These are phyloP conservation scores for Penicillium sp. DNA, from an alignment of 2,329 filamentous ascomycete genomes.

Conservation along the genomic window DNA sequence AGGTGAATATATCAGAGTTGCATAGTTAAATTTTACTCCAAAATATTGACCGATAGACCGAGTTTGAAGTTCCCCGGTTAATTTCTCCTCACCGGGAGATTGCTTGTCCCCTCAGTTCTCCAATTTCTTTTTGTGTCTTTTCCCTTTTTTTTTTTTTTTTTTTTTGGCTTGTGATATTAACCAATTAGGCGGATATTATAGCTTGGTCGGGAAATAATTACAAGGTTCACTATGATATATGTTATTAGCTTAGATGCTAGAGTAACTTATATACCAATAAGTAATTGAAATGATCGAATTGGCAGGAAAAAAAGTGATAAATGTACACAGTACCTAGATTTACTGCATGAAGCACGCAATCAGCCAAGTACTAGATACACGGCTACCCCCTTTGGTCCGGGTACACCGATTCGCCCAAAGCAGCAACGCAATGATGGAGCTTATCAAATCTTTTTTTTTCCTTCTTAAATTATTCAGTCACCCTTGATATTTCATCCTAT, in stretches of 20 bases:
- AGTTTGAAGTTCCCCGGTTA: conserved; percentile 14
- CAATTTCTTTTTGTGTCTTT: conserved; percentile 15
- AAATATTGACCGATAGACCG: conserved; percentile 3
- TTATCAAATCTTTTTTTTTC: conserved; percentile 25
- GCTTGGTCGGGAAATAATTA: neutral
- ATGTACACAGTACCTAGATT: conserved; percentile 7
- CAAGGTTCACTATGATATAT: neutral
- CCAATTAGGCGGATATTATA: neutral
- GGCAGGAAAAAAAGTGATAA: neutral
- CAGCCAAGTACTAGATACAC: conserved; percentile 7
- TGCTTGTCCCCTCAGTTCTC: conserved; percentile 23
- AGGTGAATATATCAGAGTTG: neutral
- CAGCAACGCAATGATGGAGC: conserved; percentile 23
- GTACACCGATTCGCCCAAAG: conserved; percentile 42
- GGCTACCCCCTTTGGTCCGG: conserved; percentile 8
- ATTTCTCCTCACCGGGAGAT: conserved; percentile 26
- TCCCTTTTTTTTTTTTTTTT: neutral
- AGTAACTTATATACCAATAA: neutral
- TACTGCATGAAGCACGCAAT: conserved; percentile 2
- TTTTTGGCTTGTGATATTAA: conserved; percentile 4
- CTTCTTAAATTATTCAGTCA: conserved; percentile 9
- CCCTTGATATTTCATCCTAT: conserved; percentile 12
- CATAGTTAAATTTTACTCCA: conserved; percentile 1
- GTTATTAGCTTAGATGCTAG: no score
- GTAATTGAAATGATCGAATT: neutral